Evolutionary conservation across 2,329 filamentous ascomycete species (phyloP), one percentile per base, ranked within the genome.

Genomic region (Myotisia sp.): DNA sequence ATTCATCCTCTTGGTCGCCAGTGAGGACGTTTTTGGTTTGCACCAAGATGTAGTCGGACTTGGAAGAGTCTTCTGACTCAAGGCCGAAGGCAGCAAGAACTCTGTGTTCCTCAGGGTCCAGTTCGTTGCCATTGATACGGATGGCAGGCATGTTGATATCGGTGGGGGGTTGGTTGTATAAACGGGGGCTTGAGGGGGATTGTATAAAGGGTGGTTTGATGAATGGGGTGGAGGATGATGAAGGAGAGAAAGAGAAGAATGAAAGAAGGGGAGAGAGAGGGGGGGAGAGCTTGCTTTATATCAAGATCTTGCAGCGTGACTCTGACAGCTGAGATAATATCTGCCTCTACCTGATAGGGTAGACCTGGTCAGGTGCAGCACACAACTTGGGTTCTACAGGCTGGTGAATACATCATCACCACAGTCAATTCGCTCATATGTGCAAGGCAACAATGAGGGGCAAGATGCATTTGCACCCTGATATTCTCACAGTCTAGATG

Each of bases 81-180:
- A 40, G 31, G 7, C 30, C 21, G 22, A 40, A 28, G 23, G 38
- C 38, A 17, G 22, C 32, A 19, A 40, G 30, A 16, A 40, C 23
- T 5, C 20, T 19, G n/a, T 34, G 38, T 16, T 30, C 16, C 23
- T 40, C 30, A 8, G 38, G 38, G 22, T 40, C 30, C n/a, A 40
- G 26, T 9, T 34, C 31, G 29, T 40, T 40, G 10, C 38, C 38
- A 26, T 37, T 40, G 32, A 40, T 40, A 10, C 30, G 37, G 18
- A 40, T 40, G 31, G 37, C 10, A 32, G 38, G 16, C 38, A 40
- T 40, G 34, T 13, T 37, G n/a, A n/a, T n/a, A n/a, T n/a, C n/a
- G n/a, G n/a, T n/a, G n/a, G n/a, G n/a, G n/a, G n/a, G n/a, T n/a
- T n/a, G n/a, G n/a, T n/a, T n/a, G n/a, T n/a, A n/a, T n/a, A n/a